Evolutionary conservation across 1,139 yeast genomes (phyloP), one percentile per base, ranked within the genome.

Genomic region (Candida gigantensis): DNA sequence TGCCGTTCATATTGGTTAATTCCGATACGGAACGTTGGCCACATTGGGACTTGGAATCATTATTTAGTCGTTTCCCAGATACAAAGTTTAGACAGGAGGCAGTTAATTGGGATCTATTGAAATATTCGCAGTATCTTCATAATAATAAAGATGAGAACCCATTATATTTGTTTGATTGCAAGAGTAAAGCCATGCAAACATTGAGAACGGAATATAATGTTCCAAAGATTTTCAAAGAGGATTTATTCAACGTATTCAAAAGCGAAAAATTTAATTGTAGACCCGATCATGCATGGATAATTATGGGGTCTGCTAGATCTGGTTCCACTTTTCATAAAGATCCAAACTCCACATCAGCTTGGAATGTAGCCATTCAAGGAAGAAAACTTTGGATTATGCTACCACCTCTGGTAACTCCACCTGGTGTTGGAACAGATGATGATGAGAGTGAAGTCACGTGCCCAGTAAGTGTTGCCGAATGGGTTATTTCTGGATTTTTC

Each of bases 291-390:
- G 78, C 94, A 8, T 89, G 97, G 97, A 66, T 89, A 25, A 89
- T 89, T 31, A 74, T 85, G 11, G 97, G 97, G 0, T 88, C 95
- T 1, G 68, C 65, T 17, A 60, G 95, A 34, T 80, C 89, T 12
- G 97, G 96, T 0, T 85, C 95, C 1, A 84, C 95, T 0, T 89
- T 88, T 58, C 97, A 89, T 58, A 88, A 89, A 51, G 97, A 89
- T 53, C 97, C 97, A 3, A 89, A 89, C 55, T 79, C 80, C 32
- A 89, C 96, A 0, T 79, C 85, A 37, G 96, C 96, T 0, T 89
- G 96, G 96, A 89, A 89, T 57, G 77, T 88, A 0, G 81, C 84
- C 3, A 58, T 89, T 1, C 65, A 75, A 1, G 96, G 96, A 0
- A 68, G 77, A 39, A 89, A 89, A 56, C 68, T 88, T 35, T 89